Conservation (phyloP, 2,329 filamentous ascomycete species). For the Penicillium sp. region DNA sequence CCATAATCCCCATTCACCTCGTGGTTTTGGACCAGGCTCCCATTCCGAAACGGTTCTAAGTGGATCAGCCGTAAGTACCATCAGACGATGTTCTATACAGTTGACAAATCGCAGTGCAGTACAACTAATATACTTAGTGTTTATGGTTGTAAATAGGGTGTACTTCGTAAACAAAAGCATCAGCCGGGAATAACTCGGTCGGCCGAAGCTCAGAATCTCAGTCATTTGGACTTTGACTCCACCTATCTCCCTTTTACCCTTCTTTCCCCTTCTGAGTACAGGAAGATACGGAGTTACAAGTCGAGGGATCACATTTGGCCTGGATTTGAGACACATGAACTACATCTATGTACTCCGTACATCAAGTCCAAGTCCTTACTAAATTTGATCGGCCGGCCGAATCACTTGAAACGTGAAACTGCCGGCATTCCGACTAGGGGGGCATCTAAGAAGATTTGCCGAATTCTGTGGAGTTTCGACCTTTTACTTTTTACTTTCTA, state of each 20-base stretch:
- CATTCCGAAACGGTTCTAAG: not conserved
- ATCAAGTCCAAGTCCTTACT: too few relatives aligned
- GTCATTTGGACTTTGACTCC: too few relatives aligned
- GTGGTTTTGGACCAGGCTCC: not conserved
- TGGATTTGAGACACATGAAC: not conserved
- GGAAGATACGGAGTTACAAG: too few relatives aligned
- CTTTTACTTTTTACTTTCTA: not conserved
- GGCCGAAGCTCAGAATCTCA: not conserved
- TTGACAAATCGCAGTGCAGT: not conserved
- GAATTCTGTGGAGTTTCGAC: not conserved
- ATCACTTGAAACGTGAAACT: not conserved
- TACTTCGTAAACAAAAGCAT: not conserved
- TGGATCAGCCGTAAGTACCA: not conserved
- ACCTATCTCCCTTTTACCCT: too few relatives aligned
- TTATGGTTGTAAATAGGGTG: too few relatives aligned
- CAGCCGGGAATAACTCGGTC: constrained; percentile 3
- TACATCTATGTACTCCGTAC: not conserved
- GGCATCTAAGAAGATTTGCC: not conserved
- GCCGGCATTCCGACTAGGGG: not conserved
- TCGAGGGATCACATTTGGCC: not conserved
- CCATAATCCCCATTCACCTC: not conserved
- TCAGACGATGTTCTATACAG: not conserved
- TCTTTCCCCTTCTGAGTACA: too few relatives aligned
- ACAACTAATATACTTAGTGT: not conserved
- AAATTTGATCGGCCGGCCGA: not conserved